Evolutionary conservation across 441 rosid genomes (phyloP).

Genomic region (Jatropha podagrica): DNA sequence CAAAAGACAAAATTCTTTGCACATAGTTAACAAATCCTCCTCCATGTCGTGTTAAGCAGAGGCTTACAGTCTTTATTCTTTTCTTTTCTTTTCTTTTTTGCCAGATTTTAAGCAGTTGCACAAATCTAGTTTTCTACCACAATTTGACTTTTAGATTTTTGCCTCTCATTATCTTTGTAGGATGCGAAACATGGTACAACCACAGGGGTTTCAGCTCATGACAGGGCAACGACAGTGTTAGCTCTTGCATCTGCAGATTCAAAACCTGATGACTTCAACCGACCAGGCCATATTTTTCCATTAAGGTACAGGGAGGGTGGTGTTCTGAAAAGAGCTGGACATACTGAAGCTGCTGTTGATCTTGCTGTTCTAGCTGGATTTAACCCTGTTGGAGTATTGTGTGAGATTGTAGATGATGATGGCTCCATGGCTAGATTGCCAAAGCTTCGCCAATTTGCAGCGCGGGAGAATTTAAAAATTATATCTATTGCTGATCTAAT

Average conservation of each 20-base stretch:
- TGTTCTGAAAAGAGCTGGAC: conserved; percentile 94
- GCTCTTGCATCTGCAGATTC: conserved; percentile 82
- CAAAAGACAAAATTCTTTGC: neutral
- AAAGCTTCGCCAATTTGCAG: conserved; percentile 70
- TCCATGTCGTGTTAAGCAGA: neutral
- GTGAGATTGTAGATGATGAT: conserved; percentile 85
- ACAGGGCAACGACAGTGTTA: conserved; percentile 78
- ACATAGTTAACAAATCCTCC: neutral
- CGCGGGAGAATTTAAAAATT: conserved; percentile 64
- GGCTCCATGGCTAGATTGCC: conserved; percentile 88
- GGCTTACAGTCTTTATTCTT: neutral
- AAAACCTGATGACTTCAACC: conserved; percentile 87
- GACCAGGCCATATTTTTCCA: conserved; percentile 95
- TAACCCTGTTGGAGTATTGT: conserved; percentile 72
- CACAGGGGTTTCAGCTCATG: conserved; percentile 90
- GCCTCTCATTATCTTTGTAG: conserved; percentile 33
- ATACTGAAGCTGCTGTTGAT: conserved; percentile 98
- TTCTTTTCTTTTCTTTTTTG: neutral
- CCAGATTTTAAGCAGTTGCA: neutral
- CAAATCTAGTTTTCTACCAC: neutral
- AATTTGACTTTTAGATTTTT: conserved; percentile 10
- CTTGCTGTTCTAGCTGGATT: conserved; percentile 86
- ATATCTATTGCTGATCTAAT: conserved; percentile 90
- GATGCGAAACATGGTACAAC: conserved; percentile 96
- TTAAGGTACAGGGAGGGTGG: conserved; percentile 89